Percentiles rank a stretch among this genome's conserved stretches.
Evolutionary conservation across 73 alveolate genomes (phyloP).

Genomic region (Uronychia binucleata): DNA sequence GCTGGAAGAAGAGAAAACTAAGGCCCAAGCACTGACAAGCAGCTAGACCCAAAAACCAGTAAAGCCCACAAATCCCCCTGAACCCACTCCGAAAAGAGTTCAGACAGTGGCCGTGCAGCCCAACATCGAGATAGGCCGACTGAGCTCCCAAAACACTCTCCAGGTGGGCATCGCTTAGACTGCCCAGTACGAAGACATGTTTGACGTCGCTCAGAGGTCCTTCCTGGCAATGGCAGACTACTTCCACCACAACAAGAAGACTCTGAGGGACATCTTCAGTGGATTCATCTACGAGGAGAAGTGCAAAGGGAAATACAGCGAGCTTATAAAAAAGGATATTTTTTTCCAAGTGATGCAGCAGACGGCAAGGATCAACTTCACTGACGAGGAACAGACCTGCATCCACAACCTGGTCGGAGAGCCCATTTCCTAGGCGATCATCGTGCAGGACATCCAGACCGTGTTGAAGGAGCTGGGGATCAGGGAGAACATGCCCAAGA

Average conservation of each 20-base stretch:
- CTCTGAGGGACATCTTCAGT: background rate
- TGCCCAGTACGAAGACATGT: background rate
- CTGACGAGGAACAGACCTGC: background rate
- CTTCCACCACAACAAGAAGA: background rate
- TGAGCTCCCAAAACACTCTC: background rate
- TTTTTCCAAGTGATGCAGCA: background rate
- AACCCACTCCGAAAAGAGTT: no score
- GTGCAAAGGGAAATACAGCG: background rate
- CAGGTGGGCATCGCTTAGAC: background rate
- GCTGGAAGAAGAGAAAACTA: no score
- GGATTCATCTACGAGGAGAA: background rate
- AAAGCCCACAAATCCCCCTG: no score
- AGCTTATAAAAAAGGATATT: background rate
- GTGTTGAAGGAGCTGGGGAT: background rate
- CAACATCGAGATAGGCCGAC: background rate
- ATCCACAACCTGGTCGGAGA: background rate
- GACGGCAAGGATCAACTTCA: background rate
- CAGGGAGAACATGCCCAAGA: background rate
- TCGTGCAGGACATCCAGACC: background rate
- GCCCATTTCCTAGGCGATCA: background rate
- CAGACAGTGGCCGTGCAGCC: no score
- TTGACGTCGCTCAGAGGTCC: background rate
- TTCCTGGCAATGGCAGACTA: background rate
- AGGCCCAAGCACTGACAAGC: no score
- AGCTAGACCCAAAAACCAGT: no score